phyloP scores from a whole-genome alignment of 1,284 basidiomycete species.

The Irpex sp. region DNA sequence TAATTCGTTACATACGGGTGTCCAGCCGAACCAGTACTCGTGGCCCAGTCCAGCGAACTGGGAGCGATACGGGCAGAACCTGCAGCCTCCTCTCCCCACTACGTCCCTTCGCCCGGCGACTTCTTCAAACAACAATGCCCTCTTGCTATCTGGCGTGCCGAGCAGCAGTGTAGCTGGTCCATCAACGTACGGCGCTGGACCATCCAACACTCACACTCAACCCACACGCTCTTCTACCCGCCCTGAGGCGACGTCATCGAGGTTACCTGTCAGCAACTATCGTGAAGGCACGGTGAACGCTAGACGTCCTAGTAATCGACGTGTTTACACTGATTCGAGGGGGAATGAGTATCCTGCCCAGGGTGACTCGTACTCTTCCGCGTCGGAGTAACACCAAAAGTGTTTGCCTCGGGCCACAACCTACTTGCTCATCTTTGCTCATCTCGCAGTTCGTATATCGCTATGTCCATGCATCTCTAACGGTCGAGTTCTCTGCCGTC shows the following conservation, averaged over 20 bases:
- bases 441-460: neutral
- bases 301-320: constrained; percentile 1
- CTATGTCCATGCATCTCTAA: neutral
- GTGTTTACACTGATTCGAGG: constrained; percentile 3
- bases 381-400: neutral
- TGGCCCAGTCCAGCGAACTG: neutral
- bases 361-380: neutral
- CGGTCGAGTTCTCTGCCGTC: too few species aligned
- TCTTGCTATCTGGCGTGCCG: neutral
- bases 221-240: neutral
- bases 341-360: neutral
- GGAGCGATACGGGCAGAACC: neutral
- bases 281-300: neutral
- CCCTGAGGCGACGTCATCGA: neutral
- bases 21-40: neutral
- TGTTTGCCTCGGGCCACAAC: neutral
- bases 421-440: neutral
- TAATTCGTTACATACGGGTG: neutral
- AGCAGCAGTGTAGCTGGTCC: neutral
- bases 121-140: neutral
- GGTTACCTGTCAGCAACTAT: neutral
- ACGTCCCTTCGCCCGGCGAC: neutral
- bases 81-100: neutral
- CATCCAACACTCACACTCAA: neutral
- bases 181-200: neutral